Conservation (phyloP, 345 rosid genomes). For the Sisymbrium altissimum region DNA sequence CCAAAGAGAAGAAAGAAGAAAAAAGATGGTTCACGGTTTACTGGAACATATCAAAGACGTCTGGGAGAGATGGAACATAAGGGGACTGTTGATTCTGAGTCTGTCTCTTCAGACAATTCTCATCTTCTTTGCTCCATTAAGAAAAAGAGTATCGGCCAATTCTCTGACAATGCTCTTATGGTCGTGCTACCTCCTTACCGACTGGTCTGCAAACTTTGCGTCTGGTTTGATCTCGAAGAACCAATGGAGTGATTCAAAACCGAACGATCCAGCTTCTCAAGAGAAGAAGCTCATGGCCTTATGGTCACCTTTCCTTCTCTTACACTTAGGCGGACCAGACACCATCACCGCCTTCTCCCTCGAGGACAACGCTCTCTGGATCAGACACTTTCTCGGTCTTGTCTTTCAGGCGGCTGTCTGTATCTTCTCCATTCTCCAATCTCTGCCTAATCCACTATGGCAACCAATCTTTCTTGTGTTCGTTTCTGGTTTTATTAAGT, state of each 20-base stretch:
- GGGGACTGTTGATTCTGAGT: slow-evolving; percentile 39
- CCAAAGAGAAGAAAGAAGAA: too few relatives aligned
- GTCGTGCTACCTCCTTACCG: slow-evolving; percentile 51
- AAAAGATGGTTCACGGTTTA: neutral
- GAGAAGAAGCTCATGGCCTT: neutral
- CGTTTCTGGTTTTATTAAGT: neutral
- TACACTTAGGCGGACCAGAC: neutral
- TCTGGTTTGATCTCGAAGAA: neutral
- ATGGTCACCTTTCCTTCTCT: neutral
- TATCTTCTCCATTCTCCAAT: neutral
- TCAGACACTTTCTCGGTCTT: neutral
- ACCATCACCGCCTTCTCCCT: neutral
- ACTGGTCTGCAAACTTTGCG: slow-evolving; percentile 8
- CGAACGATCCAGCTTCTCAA: neutral
- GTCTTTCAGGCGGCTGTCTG: neutral
- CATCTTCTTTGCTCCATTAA: neutral
- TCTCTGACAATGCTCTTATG: slow-evolving; percentile 40
- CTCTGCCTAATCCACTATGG: neutral
- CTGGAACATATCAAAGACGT: neutral
- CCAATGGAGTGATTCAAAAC: neutral
- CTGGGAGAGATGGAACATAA: slow-evolving; percentile 48
- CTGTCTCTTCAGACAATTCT: neutral
- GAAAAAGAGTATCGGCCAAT: slow-evolving; percentile 12
- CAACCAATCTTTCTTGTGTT: neutral
- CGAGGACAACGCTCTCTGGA: neutral